phyloP scores from a whole-genome alignment of 177 flowering plant species.

The Tripterygium wilfordii region DNA sequence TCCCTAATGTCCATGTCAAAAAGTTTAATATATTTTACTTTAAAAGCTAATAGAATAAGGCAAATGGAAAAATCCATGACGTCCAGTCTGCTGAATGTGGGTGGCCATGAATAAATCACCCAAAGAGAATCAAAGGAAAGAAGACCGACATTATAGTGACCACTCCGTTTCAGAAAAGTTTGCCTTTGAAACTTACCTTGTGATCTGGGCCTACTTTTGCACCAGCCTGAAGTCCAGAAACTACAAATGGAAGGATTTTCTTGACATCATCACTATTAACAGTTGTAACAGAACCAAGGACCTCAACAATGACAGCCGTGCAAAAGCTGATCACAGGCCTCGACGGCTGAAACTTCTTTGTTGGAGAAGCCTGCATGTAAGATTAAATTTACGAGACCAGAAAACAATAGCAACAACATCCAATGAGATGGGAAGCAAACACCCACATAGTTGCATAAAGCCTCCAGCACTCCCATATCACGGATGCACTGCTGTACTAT shows the following conservation, averaged over 20 bases:
- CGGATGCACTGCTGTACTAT: conserved; percentile 85
- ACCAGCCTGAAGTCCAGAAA: conserved; percentile 50
- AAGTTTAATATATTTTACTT: too few relatives aligned
- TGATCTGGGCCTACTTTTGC: conserved; percentile 41
- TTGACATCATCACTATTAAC: conserved; percentile 50
- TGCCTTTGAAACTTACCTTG: conserved; percentile 40
- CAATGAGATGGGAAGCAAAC: not conserved
- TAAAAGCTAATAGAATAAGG: too few relatives aligned
- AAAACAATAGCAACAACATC: not conserved
- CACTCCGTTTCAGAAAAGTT: not conserved
- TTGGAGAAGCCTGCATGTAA: conserved; percentile 51
- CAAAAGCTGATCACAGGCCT: conserved; percentile 54
- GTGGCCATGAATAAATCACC: too few relatives aligned
- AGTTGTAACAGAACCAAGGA: conserved; percentile 45
- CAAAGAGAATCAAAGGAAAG: too few relatives aligned
- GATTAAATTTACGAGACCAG: not conserved
- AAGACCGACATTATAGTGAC: not conserved
- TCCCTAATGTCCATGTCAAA: too few relatives aligned
- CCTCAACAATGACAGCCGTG: conserved; percentile 74
- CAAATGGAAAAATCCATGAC: too few relatives aligned
- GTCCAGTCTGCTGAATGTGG: too few relatives aligned
- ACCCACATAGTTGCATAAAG: conserved; percentile 72
- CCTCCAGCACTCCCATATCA: conserved; percentile 73
- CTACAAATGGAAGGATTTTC: conserved; percentile 64
- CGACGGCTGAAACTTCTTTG: conserved; percentile 57